Conservation (phyloP, 345 rosid species). For the Hypericum perforatum region DNA sequence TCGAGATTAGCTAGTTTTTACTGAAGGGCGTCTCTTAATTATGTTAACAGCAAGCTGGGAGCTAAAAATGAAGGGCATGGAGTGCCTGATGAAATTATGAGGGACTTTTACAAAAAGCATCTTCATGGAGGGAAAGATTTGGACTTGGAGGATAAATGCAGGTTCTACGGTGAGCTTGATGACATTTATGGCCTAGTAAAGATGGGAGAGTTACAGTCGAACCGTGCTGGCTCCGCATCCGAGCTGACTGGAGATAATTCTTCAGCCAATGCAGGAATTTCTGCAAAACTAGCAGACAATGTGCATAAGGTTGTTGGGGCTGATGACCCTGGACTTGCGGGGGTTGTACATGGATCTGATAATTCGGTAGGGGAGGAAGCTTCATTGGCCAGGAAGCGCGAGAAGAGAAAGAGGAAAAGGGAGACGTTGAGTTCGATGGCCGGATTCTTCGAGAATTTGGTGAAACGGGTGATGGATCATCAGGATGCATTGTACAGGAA, state of each 20-base stretch:
- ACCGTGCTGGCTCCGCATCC: constrained; percentile 31
- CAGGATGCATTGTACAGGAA: constrained; percentile 35
- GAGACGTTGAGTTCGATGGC: constrained; percentile 16
- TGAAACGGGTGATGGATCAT: constrained; percentile 36
- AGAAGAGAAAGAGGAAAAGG: constrained; percentile 29
- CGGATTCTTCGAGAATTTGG: constrained; percentile 28
- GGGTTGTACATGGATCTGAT: constrained; percentile 29
- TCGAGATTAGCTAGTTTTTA: constrained; percentile 1
- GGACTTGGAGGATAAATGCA: constrained; percentile 18
- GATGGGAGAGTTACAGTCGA: constrained; percentile 13
- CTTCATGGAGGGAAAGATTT: constrained; percentile 13
- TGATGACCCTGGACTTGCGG: constrained; percentile 6
- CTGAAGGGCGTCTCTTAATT: constrained; percentile 20
- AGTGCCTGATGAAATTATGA: constrained; percentile 8
- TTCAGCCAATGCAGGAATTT: constrained; percentile 11
- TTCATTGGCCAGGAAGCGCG: constrained; percentile 18
- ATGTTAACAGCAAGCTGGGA: constrained; percentile 10
- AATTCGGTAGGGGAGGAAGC: constrained; percentile 19
- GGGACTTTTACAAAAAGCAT: constrained; percentile 1
- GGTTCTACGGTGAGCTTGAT: constrained; percentile 31
- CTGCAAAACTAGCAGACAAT: constrained; percentile 4
- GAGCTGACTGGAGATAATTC: constrained; percentile 28
- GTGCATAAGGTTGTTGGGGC: constrained; percentile 11
- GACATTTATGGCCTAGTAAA: constrained; percentile 27
- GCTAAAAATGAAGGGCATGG: constrained; percentile 10